Base-by-base conservation (phyloP, 139 green algal genomes). In the Chlamydomonas asymmetrica region DNA sequence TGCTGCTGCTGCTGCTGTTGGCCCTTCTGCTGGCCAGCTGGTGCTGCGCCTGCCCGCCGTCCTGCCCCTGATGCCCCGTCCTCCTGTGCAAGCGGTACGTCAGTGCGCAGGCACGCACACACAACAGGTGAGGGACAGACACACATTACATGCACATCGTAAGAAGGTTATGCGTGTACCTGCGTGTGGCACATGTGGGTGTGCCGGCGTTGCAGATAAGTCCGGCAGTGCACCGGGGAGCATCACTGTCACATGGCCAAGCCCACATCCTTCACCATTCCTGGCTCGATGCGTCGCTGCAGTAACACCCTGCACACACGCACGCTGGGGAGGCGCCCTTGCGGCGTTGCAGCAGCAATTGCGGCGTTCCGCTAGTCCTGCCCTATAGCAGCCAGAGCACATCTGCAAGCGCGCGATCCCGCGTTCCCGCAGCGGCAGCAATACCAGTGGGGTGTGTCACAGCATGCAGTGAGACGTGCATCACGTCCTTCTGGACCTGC, bases 31-130 rank as follows among this genome's bases (percentile, higher is more conserved):
- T 18, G 16, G 34, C 25, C 5, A 10, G 32, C 50, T 34, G 6
- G n/a, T 49, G 8, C 43, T 29, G 18, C 45, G 3, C 38, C 37
- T 34, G 20, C 18, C 31, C 41, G 7, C 8, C 63, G 39, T 6
- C 70, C 70, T 27, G 49, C 63, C 16, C 32, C 52, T 39, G 50
- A 66, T 20, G 63, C 48, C 4, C 59, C 71, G 5, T 77, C 71
- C 71, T 77, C 71, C 71, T 77, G 71, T 27, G 56, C 2, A 34
- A 3, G 23, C 20, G 40, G 7, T 39, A 20, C 16, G 64, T 5
- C 27, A 4, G 29, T 32, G 29, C 22, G 7, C 9, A 10, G 18
- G 5, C 2, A 23, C 41, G 35, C 23, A 37, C 49, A 45, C 18
- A 29, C 9, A 41, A 10, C 16, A 61, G n/a, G 18, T 13, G 2